These are phyloP conservation scores for Penicillium sp. DNA, from an alignment of 2,329 filamentous ascomycete species.

Conservation along the genomic window DNA sequence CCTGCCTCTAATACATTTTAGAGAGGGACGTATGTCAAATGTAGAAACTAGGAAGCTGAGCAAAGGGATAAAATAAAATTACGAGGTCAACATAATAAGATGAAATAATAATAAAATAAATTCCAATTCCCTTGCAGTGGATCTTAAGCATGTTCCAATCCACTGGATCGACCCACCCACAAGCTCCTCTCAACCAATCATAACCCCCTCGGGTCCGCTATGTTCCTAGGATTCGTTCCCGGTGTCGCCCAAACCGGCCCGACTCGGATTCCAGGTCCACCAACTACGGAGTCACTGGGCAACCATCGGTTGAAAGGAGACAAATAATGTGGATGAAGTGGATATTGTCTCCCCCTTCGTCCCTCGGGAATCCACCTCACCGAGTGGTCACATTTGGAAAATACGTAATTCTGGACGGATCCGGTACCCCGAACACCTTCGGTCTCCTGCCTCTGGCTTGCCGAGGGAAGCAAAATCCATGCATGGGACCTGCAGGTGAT, in stretches of 20 bases:
- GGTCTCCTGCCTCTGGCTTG: not conserved
- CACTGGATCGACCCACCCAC: conserved; percentile 13
- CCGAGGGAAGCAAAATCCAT: conserved; percentile 1
- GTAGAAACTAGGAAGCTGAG: not conserved
- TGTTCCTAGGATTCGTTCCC: conserved; percentile 17
- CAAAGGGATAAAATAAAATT: not conserved
- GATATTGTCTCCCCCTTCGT: conserved; percentile 9
- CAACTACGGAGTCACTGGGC: conserved; percentile 19
- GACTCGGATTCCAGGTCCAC: conserved; percentile 23
- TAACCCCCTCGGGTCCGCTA: conserved; percentile 4
- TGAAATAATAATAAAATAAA: not conserved
- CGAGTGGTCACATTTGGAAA: conserved; percentile 18
- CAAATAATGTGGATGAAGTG: conserved; percentile 8
- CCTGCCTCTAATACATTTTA: not conserved
- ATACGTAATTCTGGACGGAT: conserved; percentile 13
- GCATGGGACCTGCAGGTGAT: not conserved
- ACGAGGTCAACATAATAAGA: not conserved
- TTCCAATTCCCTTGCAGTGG: conserved; percentile 16
- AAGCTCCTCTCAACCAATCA: conserved; percentile 13
- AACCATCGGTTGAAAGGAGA: conserved; percentile 18
- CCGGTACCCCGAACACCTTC: not conserved
- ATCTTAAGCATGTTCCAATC: conserved; percentile 18
- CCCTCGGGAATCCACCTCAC: conserved; percentile 18
- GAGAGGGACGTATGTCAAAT: not conserved
- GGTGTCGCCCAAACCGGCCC: conserved; percentile 22